Evolutionary conservation across 495 filamentous ascomycete genomes (phyloP).

Genomic region (Chlorociboria aeruginascens): DNA sequence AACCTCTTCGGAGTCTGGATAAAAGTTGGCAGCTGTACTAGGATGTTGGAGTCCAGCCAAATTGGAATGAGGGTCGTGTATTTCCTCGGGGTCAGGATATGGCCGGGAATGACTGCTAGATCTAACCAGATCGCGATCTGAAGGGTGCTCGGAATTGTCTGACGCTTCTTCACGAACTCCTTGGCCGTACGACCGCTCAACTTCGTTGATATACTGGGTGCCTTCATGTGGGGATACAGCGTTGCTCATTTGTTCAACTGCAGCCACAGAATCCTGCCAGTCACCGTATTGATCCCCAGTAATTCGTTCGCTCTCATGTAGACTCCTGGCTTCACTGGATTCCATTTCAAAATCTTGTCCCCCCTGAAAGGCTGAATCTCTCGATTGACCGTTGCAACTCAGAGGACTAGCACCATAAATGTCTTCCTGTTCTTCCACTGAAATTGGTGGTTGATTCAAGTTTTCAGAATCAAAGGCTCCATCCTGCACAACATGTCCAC

Average conservation of each 20-base stretch:
- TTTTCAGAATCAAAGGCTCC: not conserved
- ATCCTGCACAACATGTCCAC: not conserved
- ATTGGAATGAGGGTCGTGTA: not conserved
- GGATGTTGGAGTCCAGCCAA: not conserved
- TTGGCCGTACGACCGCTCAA: not conserved
- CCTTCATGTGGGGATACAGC: not conserved
- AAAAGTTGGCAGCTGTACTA: not conserved
- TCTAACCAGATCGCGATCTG: not conserved
- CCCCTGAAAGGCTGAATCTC: not conserved
- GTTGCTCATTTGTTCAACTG: not conserved
- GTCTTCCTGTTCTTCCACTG: slow-evolving; percentile 1
- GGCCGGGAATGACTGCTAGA: not conserved
- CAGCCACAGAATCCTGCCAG: slow-evolving; percentile 9
- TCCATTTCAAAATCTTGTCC: slow-evolving; percentile 7
- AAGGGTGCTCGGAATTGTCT: not conserved
- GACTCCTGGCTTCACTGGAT: slow-evolving; percentile 15
- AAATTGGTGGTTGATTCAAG: not conserved
- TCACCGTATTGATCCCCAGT: slow-evolving; percentile 11
- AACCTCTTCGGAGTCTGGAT: not conserved
- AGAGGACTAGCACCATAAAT: slow-evolving; percentile 8
- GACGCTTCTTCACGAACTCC: not conserved
- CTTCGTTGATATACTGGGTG: not conserved
- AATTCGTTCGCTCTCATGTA: slow-evolving; percentile 6
- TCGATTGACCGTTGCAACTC: not conserved
- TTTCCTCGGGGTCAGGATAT: slow-evolving; percentile 2